These are phyloP conservation scores for Baorangia bicolor DNA, from an alignment of 768 basidiomycete genomes.

Conservation along the genomic window DNA sequence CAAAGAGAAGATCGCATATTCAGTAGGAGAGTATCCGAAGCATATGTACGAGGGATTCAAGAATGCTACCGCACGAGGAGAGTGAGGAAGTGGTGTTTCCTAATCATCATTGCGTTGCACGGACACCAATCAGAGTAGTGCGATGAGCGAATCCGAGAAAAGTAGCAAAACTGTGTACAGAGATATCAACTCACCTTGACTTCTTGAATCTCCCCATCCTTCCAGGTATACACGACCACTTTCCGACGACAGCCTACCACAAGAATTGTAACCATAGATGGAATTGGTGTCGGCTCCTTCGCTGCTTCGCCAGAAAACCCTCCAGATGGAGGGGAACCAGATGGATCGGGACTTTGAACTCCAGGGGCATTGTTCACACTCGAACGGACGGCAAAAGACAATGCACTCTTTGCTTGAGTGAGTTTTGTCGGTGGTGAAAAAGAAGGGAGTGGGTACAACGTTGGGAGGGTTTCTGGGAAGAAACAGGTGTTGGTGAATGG, in stretches of 20 bases:
- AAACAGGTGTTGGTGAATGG: conserved; percentile 1
- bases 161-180: neutral
- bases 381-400: conserved; percentile 78
- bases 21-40: conserved; percentile 76
- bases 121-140: neutral
- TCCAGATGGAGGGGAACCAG: conserved; percentile 8
- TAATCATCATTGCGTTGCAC: conserved; percentile 27
- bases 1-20: conserved; percentile 66
- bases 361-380: conserved; percentile 47
- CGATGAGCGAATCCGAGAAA: neutral
- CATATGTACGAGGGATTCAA: conserved; percentile 58
- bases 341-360: conserved; percentile 21
- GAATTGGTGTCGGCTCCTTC: conserved; percentile 45
- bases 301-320: conserved; percentile 8
- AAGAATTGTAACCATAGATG: conserved; percentile 70
- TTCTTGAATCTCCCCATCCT: conserved; percentile 77
- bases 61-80: conserved; percentile 83
- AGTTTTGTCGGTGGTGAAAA: conserved; percentile 71
- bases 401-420: conserved; percentile 72
- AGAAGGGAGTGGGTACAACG: conserved; percentile 73
- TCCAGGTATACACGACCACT: conserved; percentile 84
- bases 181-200: conserved; percentile 48
- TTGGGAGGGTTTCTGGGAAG: conserved; percentile 63
- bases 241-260: conserved; percentile 85
- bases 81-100: conserved; percentile 86